Conservation (phyloP, 2,329 filamentous ascomycete genomes). For the Aspergillus phoenicis region DNA sequence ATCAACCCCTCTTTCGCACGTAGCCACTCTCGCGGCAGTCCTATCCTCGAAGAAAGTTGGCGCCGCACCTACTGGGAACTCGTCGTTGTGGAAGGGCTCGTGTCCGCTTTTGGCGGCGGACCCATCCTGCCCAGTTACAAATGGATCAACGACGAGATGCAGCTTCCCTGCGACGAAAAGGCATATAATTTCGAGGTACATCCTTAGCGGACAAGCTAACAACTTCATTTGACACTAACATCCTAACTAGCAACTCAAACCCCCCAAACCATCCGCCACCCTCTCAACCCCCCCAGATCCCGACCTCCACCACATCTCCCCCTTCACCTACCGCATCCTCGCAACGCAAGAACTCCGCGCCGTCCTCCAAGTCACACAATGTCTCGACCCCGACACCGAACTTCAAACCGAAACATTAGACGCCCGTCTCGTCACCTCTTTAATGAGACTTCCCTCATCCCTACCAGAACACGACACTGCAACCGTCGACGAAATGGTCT, state of each 20-base stretch:
- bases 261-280: slow-evolving; percentile 55
- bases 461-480: slow-evolving; percentile 69
- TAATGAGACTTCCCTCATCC: slow-evolving; percentile 67
- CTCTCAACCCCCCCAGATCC: slow-evolving; percentile 61
- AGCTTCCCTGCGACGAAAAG: slow-evolving; percentile 73
- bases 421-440: slow-evolving; percentile 59
- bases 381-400: slow-evolving; percentile 25
- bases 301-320: slow-evolving; percentile 58
- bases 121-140: slow-evolving; percentile 15
- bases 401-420: slow-evolving; percentile 54
- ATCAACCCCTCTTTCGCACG: slow-evolving; percentile 62
- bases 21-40: slow-evolving; percentile 51
- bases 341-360: slow-evolving; percentile 72
- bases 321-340: slow-evolving; percentile 77
- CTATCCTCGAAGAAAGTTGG: slow-evolving; percentile 76
- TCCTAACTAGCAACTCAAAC: slow-evolving; percentile 54
- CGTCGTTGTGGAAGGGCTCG: slow-evolving; percentile 74
- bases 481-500: slow-evolving; percentile 64
- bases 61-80: slow-evolving; percentile 83
- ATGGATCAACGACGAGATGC: slow-evolving; percentile 58
- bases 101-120: slow-evolving; percentile 63
- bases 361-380: slow-evolving; percentile 56
- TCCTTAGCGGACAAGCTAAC: too few species aligned
- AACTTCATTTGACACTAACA: background rate
- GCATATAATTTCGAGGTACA: slow-evolving; percentile 44